These are phyloP conservation scores for Hygrophorus pudorinus DNA, from an alignment of 768 basidiomycete species.

Conservation along the genomic window DNA sequence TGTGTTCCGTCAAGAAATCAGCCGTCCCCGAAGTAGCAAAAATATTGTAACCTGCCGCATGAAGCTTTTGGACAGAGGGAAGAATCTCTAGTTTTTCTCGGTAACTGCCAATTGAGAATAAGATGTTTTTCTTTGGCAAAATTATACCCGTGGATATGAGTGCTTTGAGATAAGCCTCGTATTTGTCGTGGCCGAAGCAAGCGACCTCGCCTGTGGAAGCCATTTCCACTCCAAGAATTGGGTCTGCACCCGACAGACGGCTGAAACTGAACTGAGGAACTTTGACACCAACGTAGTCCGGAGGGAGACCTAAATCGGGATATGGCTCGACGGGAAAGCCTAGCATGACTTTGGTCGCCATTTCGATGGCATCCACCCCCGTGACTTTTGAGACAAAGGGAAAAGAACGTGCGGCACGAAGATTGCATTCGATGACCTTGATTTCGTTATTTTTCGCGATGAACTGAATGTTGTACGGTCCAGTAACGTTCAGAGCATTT, in stretches of 20 bases:
- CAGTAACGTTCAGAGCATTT: constrained; percentile 94
- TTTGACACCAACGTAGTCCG: constrained; percentile 97
- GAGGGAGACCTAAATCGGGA: constrained; percentile 77
- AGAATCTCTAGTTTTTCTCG: constrained; percentile 96
- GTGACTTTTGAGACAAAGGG: constrained; percentile 99
- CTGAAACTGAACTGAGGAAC: constrained; percentile 99
- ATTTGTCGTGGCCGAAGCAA: constrained; percentile 95
- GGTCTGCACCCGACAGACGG: constrained; percentile 92
- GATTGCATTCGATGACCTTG: constrained; percentile 99
- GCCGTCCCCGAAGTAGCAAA: constrained; percentile 97
- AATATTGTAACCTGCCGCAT: constrained; percentile 86
- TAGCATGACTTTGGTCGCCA: constrained; percentile 99
- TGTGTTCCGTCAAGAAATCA: constrained; percentile 95
- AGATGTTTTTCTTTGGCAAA: constrained; percentile 92
- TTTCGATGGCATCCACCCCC: constrained; percentile 94
- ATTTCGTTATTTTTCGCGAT: constrained; percentile 99
- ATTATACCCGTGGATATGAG: constrained; percentile 94
- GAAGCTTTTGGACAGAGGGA: constrained; percentile 92
- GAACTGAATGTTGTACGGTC: constrained; percentile 99
- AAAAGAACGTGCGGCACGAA: constrained; percentile 95
- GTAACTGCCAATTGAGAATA: constrained; percentile 95
- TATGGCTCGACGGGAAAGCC: constrained; percentile 83
- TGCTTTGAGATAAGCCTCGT: constrained; percentile 97
- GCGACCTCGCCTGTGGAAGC: constrained; percentile 99
- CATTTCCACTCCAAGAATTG: constrained; percentile 98